Evolutionary conservation across 108 stramenopile species (phyloP), one percentile per base, ranked within the genome.

Genomic region (Cyclotella baltica): DNA sequence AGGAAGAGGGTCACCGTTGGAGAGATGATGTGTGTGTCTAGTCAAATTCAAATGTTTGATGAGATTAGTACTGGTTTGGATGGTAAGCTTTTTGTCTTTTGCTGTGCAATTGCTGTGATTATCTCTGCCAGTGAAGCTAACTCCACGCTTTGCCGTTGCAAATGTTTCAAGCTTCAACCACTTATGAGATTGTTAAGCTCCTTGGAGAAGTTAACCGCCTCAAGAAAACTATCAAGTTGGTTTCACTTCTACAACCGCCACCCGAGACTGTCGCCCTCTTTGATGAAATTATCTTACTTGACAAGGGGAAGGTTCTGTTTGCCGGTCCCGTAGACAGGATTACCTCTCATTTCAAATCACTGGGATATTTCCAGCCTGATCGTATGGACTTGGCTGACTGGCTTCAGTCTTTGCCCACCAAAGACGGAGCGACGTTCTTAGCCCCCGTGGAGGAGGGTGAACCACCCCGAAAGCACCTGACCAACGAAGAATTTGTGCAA

Each of bases 211-310:
- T 68, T 10, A 68, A 82, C 13, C 79, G 87, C 22, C 35, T 70
- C n/a, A 62, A 67, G 33, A 33, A 72, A 11, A 31, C 37, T 6
- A 83, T 92, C 15, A 69, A 63, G 35, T 78, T 97, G 18, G 78
- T 96, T 13, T 85, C 90, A 2, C 89, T 98, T 36, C 86, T 96
- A 6, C 96, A 97, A 67, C 96, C 97, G 23, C 90, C 96, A 0
- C 96, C 94, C 2, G 96, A 97, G 84, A 93, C 93, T n/a, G 94
- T 94, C 33, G 92, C 91, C 25, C 79, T 95, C 37, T 98, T 98
- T 77, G 96, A 97, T 70, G 90, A 97, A 40, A 37, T 97, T 11
- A 89, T 96, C 18, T 69, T 98, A 58, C 70, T 98, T 25, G 86
- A 88, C 72, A 75, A 90, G 29, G 97, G 97, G 31, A 84, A 70